Percentiles rank a stretch among this genome's conserved stretches.
These are phyloP conservation scores for Tylopilus sp. DNA, from an alignment of 1,284 basidiomycete genomes.

Conservation along the genomic window DNA sequence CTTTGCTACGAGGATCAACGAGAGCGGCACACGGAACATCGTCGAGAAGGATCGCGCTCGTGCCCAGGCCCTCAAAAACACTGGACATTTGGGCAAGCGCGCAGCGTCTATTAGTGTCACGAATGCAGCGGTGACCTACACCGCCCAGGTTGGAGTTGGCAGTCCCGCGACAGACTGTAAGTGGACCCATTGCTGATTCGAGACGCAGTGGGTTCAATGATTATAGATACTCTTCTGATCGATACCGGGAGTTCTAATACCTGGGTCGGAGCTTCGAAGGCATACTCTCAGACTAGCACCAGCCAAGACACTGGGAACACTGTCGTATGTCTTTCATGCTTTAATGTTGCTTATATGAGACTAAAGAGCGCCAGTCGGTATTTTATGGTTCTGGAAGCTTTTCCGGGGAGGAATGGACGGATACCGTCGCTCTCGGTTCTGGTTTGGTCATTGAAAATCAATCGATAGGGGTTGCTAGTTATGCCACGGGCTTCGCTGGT, in stretches of 20 bases:
- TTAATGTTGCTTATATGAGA: too few relatives aligned
- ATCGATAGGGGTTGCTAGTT: conserved; percentile 48
- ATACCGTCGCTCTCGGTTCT: conserved; percentile 37
- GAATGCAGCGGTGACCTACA: conserved; percentile 29
- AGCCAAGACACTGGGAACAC: conserved; percentile 41
- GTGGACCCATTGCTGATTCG: conserved; percentile 7
- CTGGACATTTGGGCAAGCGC: too few relatives aligned
- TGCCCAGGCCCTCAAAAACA: conserved; percentile 10
- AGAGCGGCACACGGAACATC: background rate
- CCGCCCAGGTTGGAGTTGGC: conserved; percentile 40
- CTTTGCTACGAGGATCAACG: conserved; percentile 15
- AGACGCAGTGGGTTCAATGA: too few relatives aligned
- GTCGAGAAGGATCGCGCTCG: conserved; percentile 23
- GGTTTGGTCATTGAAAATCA: conserved; percentile 45
- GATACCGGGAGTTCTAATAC: conserved; percentile 38
- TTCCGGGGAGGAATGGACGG: conserved; percentile 48
- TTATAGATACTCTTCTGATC: conserved; percentile 28
- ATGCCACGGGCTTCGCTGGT: conserved; percentile 37
- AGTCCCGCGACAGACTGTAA: conserved; percentile 22
- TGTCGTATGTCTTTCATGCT: conserved; percentile 32
- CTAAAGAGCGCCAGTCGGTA: conserved; percentile 27
- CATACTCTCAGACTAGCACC: conserved; percentile 39
- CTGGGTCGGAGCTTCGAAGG: too few relatives aligned
- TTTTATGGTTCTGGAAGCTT: conserved; percentile 51
- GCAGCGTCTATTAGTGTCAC: conserved; percentile 4